Evolutionary conservation across 768 basidiomycete genomes (phyloP), one percentile per base, ranked within the genome.

Genomic region (Tylopilus balloui): DNA sequence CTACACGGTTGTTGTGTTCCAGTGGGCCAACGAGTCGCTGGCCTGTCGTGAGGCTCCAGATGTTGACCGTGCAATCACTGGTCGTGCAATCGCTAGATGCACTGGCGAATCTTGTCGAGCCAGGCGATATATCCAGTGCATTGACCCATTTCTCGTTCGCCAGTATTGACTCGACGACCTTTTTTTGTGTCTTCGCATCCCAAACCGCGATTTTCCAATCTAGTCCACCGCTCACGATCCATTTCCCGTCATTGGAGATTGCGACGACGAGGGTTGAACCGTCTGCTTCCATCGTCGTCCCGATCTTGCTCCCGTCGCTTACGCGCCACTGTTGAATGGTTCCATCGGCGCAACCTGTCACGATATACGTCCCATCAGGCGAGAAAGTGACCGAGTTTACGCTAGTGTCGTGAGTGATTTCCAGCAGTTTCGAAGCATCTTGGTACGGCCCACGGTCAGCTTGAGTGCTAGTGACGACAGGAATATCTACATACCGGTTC

Each of bases 361-460:
- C 47, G 8, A 53, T 20, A 27, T 46, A 53, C 14, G 36, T 32
- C 17, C 56, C 56, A 10, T 57, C 56, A 5, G 51, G 56, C 10
- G 56, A 53, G 32, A 57, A 58, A 23, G 51, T 36, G 23, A 53
- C 47, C 4, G 55, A 48, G 17, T 53, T 57, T n/a, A 57, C 41
- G 3, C 20, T 17, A 8, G 25, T 20, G 27, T 42, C 10, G n/a
- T 48, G 42, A 20, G 24, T 15, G 17, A 52, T 52, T 45, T 56
- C 50, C 28, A 52, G 42, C 3, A 29, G 46, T 19, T 57, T 42
- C 11, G 35, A 34, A n/a, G n/a, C 13, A 29, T 21, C 55, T 56
- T 52, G 17, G 27, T 0, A 12, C 23, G 21, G 34, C 27, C 15
- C 14, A 14, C 6, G 27, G 20, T 52, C 9, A 48, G 20, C 6